Base-by-base conservation (phyloP, 306 rosid genomes). In the Casuarina cunninghamiana region DNA sequence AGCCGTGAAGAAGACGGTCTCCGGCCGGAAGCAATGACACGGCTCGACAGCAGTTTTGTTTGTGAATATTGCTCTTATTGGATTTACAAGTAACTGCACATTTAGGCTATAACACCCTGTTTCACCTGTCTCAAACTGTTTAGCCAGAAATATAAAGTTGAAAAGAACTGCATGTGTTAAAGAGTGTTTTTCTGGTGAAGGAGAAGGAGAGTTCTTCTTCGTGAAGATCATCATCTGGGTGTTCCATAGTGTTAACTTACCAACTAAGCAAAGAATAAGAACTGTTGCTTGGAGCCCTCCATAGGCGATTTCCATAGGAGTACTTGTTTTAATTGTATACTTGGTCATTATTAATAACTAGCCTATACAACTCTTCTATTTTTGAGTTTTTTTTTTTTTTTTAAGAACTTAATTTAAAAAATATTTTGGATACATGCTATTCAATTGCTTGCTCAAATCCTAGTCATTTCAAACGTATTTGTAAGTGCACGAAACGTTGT, bases 1-100 rank as follows among this genome's bases (percentile, higher is more conserved):
- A 77, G 97, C 81, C 10, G 99, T 96, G 73, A 96, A 93, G 90
- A 93, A 87, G 83, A 96, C 96, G 11, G 96, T 93, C 62, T 89
- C 96, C 0, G 97, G 99, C 61, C 78, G 91, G 76, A 89, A 93
- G 82, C 77, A 58, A 79, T 88, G 86, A 85, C 80, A 69, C 46
- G 35, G 66, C 63, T 35, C 69, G 53, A n/a, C 58, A 67, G 39
- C 78, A 65, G 35, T 55, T 61, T 42, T 54, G 19, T 76, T 16
- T 6, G 75, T 80, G 54, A 82, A 50, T 55, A 61, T 66, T 43
- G 79, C 80, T 61, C 71, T 77, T 58, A 62, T 74, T 54, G 60
- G 66, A 62, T 51, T 71, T 57, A 44, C 46, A 10, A 37, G 66
- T 74, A n/a, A 74, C 2, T 57, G 45, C 76, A 84, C 69, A 77